Base-by-base conservation (phyloP, 371 early-diverging fungal genomes). In the Lichtheimia corymbifera region DNA sequence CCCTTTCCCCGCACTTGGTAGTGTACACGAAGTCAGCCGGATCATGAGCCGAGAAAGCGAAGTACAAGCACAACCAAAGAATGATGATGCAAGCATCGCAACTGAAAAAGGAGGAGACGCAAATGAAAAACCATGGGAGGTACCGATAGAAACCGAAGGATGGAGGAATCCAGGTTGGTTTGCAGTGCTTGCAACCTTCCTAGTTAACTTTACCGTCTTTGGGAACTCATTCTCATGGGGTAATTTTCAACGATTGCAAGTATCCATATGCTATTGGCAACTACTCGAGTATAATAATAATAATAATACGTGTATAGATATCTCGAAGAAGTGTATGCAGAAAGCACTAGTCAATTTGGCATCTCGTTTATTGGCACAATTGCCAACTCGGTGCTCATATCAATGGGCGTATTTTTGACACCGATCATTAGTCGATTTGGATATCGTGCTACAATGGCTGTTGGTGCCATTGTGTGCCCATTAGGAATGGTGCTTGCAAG, bases 371-470 rank as follows among this genome's bases (percentile, higher is more conserved):
- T 66, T 4, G 66, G 66, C 30, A 66, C 66, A n/a, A n/a, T 58
- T 0, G 53, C 58, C 17, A 58, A 60, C n/a, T 51, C 62, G 0
- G 6, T 53, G 13, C 42, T 62, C 7, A 22, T 66, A 17, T 57
- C 58, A 0, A 30, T 55, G 20, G 66, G 66, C 17, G 49, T 62
- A 0, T 74, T 86, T 18, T 64, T 85, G 2, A 85, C 84, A 2
- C 83, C 83, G 12, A 57, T 86, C 61, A 78, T 81, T 47, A 76
- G 72, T 15, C 65, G 65, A 20, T 53, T 84, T 60, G 87, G 85
- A 15, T 73, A 76, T 40, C 76, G 84, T 13, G 50, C 73, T 11
- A 75, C 83, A 13, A 83, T 83, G 61, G 72, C 71, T 0, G 57
- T 79, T 5, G 89, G 89, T 1, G 68, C 83, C 12, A 44, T 59